A percentile compares a stretch with the other conserved stretches of the same genome.
Evolutionary conservation across 768 basidiomycete genomes (phyloP).

Genomic region (Tulasnella sp.): DNA sequence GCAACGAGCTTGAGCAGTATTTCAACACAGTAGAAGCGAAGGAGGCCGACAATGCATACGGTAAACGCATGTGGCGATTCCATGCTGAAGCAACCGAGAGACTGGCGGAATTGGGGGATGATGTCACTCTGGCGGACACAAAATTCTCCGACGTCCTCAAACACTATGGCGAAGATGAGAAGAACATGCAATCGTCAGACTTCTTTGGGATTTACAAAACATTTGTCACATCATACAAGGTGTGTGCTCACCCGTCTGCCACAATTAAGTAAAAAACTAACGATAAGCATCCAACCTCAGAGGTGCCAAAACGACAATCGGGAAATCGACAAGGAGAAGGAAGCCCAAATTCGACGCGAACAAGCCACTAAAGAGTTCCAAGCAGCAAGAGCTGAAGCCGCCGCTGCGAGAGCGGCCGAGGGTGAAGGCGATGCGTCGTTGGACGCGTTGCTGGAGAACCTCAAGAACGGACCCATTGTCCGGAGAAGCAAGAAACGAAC

Average conservation of each 20-base stretch:
- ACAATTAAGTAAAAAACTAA: not conserved
- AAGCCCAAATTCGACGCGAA: constrained; percentile 59
- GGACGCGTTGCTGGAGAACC: constrained; percentile 62
- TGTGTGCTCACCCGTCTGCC: constrained; percentile 30
- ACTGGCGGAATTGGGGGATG: constrained; percentile 77
- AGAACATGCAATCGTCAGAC: constrained; percentile 74
- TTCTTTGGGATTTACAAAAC: constrained; percentile 98
- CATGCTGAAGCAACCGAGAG: constrained; percentile 63
- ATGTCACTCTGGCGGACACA: constrained; percentile 76
- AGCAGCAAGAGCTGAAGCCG: constrained; percentile 41
- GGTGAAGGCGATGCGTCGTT: constrained; percentile 49
- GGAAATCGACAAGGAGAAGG: constrained; percentile 60
- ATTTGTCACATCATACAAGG: constrained; percentile 88
- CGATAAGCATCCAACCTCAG: constrained; percentile 34
- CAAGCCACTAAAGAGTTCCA: constrained; percentile 58
- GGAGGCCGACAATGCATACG: constrained; percentile 58
- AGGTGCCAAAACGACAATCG: constrained; percentile 84
- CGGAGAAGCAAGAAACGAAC: constrained; percentile 9
- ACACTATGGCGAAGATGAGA: constrained; percentile 92
- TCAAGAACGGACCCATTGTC: constrained; percentile 61
- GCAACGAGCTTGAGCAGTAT: constrained; percentile 70
- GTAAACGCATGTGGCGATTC: constrained; percentile 88
- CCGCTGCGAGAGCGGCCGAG: constrained; percentile 28
- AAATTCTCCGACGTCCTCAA: constrained; percentile 77
- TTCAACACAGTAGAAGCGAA: constrained; percentile 58